Evolutionary conservation across 371 early-diverging fungal genomes (phyloP), one percentile per base, ranked within the genome.

Genomic region (Mortierella sp.): DNA sequence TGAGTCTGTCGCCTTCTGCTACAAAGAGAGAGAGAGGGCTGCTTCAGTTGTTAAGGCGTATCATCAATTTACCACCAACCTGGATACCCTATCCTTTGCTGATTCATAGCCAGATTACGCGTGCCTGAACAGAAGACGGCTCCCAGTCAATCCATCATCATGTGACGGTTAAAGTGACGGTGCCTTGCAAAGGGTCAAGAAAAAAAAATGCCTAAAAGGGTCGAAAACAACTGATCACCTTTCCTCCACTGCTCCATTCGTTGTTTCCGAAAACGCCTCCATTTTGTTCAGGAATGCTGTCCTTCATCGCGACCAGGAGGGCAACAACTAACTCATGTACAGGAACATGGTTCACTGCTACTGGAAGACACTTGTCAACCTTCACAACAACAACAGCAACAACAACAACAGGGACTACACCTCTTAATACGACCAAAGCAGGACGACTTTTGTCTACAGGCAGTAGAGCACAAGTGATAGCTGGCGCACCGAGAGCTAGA

Each of bases 231-330:
- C 68, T 68, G 44, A 68, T 68, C 68, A 68, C 68, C 68, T 34
- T 55, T 38, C 24, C 24, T 8, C 9, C 24, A 38, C 24, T 3
- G 21, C 24, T 6, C 19, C 68, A 68, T 38, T 68, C 65, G 55
- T 19, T 63, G 31, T 19, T 34, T 74, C 47, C 65, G 28, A 26
- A 31, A 60, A 75, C 60, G 26, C 45, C 58, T 63, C 60, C 75
- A 63, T 28, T 28, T 76, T 55, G 31, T 55, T 28, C 68, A n/a
- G 79, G 34, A 79, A 83, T 80, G 84, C 80, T 83, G 54, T 76
- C 77, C 52, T 44, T 80, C 54, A 63, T 72, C 44, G 28, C 60
- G 28, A 76, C 80, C 54, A 57, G 57, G 31, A 74, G 28, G 74
- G 47, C 75, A 10, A 38, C 63, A 11, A 38, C 55, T 7, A 45